phyloP scores from a whole-genome alignment of 306 rosid genomes.

The Cicer bijugum region DNA sequence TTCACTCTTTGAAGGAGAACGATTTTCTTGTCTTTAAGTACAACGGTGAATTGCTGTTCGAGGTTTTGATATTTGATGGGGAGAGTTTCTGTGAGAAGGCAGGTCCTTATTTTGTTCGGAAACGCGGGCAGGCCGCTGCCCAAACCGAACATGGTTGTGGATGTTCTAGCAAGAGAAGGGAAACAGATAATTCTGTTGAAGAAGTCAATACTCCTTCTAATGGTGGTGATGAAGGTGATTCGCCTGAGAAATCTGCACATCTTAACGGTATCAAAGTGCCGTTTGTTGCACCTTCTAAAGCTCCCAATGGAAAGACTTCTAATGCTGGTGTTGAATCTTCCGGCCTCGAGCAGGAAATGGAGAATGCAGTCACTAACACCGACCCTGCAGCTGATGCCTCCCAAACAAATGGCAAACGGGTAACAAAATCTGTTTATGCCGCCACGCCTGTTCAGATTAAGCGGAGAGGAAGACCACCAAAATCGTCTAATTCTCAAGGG shows the following conservation, averaged over 20 bases:
- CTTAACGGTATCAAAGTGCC: constrained; percentile 40
- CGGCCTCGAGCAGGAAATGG: constrained; percentile 15
- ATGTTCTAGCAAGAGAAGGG: constrained; percentile 45
- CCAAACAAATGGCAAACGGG: constrained; percentile 27
- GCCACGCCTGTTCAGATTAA: constrained; percentile 29
- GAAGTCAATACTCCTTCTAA: constrained; percentile 49
- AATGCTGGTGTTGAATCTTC: constrained; percentile 40
- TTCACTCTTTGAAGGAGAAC: constrained; percentile 60
- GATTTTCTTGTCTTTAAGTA: constrained; percentile 75
- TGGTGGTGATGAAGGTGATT: constrained; percentile 44
- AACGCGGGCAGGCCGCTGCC: constrained; percentile 45
- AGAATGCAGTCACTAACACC: not conserved
- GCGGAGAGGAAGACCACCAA: constrained; percentile 47
- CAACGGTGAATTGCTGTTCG: constrained; percentile 64
- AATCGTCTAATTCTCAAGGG: not conserved
- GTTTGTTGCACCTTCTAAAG: constrained; percentile 22
- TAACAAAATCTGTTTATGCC: constrained; percentile 32
- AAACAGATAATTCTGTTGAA: constrained; percentile 39
- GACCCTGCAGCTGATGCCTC: constrained; percentile 4
- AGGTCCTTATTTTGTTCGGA: constrained; percentile 62
- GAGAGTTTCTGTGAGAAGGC: constrained; percentile 69
- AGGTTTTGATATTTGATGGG: constrained; percentile 64
- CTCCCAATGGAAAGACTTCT: constrained; percentile 34
- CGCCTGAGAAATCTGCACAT: constrained; percentile 43
- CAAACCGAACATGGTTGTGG: constrained; percentile 39